Evolutionary conservation across 495 filamentous ascomycete genomes (phyloP), one percentile per base, ranked within the genome.

Genomic region (Aspergillus hancockii): DNA sequence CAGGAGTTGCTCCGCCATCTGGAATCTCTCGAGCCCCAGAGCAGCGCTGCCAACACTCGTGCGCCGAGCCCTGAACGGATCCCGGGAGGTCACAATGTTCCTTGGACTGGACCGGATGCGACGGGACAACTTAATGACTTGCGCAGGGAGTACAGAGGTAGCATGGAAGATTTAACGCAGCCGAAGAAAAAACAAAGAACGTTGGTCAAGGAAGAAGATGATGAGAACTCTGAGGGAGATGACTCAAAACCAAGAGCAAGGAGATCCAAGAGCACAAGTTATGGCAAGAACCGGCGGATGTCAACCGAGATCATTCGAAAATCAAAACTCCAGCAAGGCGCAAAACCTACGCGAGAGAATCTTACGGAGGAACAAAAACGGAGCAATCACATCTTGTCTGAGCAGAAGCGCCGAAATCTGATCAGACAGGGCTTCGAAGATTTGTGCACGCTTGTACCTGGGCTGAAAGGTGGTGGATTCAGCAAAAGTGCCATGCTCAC

Each of bases 381-480:
- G 41, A 85, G 85, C 60, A 95, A 96, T 60, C 92, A 97, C 69
- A 95, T 96, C 63, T 79, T 84, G 52, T 95, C 91, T 36, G 92
- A 97, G 71, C 88, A 94, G 71, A 93, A 92, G 69, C 84, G 92
- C 45, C 82, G 92, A 52, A 87, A 88, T 31, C 74, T 89, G 21
- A 95, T 96, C 64, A 83, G 88, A 64, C 79, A 88, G 60, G 89
- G 88, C 0, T 96, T 91, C 56, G 85, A 89, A 14, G 85, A 91
- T 45, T 74, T 96, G 4, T 78, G 81, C 50, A 76, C 80, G 5
- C 74, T 96, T 41, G 89, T 95, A 1, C 91, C 92, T 0, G 84
- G 83, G 14, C 73, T 95, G 6, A 81, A 77, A 49, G 81, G 80
- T 32, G 85, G 88, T 19, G 87, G 88, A 0, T 87, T 89, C 46